Evolutionary conservation across 495 filamentous ascomycete genomes (phyloP).

Genomic region (Aspergillus kassunensis): DNA sequence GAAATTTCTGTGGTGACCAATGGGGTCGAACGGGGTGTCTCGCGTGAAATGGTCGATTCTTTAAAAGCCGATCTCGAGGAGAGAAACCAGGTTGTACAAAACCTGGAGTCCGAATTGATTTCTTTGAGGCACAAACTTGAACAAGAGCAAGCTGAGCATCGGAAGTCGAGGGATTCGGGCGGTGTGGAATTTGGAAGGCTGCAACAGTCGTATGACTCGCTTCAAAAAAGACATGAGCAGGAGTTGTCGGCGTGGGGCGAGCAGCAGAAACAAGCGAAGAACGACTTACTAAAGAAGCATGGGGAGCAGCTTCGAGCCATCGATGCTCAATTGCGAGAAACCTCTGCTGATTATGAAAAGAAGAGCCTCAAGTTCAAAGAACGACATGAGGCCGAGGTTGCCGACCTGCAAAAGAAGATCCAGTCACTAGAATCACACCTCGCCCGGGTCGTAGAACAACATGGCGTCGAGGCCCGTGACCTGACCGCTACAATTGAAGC

Average conservation of each 20-base stretch:
- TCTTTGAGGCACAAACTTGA: constrained; percentile 65
- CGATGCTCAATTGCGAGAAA: constrained; percentile 43
- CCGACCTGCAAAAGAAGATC: constrained; percentile 58
- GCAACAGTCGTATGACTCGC: constrained; percentile 63
- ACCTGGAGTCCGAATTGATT: constrained; percentile 61
- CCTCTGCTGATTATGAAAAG: constrained; percentile 49
- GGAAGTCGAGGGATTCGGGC: constrained; percentile 64
- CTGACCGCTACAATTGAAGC: constrained; percentile 52
- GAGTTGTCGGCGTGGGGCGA: constrained; percentile 48
- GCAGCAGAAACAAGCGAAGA: constrained; percentile 40
- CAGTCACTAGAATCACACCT: constrained; percentile 56
- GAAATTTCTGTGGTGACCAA: constrained; percentile 77
- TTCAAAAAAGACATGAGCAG: constrained; percentile 66
- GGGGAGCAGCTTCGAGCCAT: constrained; percentile 47
- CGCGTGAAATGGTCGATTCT: constrained; percentile 77
- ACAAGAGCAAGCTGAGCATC: constrained; percentile 73
- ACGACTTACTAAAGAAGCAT: constrained; percentile 44
- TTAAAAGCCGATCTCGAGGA: constrained; percentile 74
- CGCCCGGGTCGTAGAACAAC: constrained; percentile 49
- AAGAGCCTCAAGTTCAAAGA: constrained; percentile 41
- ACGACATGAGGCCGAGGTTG: constrained; percentile 58
- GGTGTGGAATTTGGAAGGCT: constrained; percentile 61
- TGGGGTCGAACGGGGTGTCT: constrained; percentile 77
- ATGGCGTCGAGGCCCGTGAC: constrained; percentile 54
- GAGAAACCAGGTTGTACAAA: constrained; percentile 62